Evolutionary conservation across 2,329 filamentous ascomycete species (phyloP).

Genomic region (Cephalotrichum gorgonifer): DNA sequence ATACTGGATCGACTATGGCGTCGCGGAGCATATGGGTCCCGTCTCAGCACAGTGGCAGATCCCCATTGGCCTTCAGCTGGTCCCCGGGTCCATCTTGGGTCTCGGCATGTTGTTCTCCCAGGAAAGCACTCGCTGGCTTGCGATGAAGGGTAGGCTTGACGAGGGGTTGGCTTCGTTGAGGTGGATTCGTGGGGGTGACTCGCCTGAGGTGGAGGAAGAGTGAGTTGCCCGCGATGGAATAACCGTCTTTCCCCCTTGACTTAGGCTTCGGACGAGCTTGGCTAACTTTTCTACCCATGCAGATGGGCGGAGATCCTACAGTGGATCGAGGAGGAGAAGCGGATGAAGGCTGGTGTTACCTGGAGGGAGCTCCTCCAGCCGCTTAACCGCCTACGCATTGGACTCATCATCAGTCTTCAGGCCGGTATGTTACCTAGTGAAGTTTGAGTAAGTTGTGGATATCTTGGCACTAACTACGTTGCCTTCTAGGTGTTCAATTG

Average conservation of each 20-base stretch:
- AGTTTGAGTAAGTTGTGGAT: conserved; percentile 5
- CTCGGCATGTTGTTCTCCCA: conserved; percentile 37
- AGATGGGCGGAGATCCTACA: conserved; percentile 30
- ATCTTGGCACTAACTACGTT: neutral
- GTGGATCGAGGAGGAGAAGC: conserved; percentile 35
- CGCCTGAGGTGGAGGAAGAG: conserved; percentile 22
- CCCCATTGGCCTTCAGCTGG: conserved; percentile 33
- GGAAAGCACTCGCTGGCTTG: conserved; percentile 36
- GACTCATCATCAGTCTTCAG: conserved; percentile 38
- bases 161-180: conserved; percentile 35
- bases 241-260: too few relatives aligned
- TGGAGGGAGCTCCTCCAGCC: conserved; percentile 34
- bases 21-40: conserved; percentile 23
- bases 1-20: conserved; percentile 30
- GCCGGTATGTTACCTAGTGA: conserved; percentile 20
- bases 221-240: too few relatives aligned
- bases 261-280: conserved; percentile 3
- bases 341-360: conserved; percentile 30
- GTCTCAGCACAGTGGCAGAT: conserved; percentile 38
- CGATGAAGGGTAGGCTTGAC: conserved; percentile 30
- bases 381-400: conserved; percentile 34
- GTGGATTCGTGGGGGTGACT: conserved; percentile 39
- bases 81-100: conserved; percentile 33
- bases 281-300: too few relatives aligned
- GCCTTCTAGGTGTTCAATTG: conserved; percentile 25